Evolutionary conservation across 2,329 filamentous ascomycete species (phyloP).

Genomic region (Venturia effusa): DNA sequence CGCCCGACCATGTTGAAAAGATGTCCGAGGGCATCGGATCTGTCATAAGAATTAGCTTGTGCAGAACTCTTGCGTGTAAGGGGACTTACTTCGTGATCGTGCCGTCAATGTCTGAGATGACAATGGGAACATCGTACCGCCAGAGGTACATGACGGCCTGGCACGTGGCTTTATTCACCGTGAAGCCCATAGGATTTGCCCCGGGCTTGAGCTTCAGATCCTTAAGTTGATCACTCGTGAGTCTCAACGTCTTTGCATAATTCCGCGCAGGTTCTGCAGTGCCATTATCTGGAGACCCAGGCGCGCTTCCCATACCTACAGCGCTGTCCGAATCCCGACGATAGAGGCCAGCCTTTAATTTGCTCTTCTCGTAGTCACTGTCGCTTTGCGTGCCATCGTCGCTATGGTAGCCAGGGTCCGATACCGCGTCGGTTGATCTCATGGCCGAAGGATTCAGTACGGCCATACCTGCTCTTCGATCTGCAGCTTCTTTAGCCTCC

Average conservation of each 20-base stretch:
- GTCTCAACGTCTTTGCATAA: slow-evolving; percentile 89
- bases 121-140: slow-evolving; percentile 82
- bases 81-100: slow-evolving; percentile 75
- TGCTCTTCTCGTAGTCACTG: slow-evolving; percentile 52
- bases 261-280: slow-evolving; percentile 53
- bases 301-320: slow-evolving; percentile 51
- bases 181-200: slow-evolving; percentile 92
- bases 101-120: slow-evolving; percentile 97
- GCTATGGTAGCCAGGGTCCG: slow-evolving; percentile 91
- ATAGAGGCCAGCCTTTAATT: slow-evolving; percentile 50
- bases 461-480: slow-evolving; percentile 42
- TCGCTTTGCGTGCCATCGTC: slow-evolving; percentile 73
- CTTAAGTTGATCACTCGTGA: slow-evolving; percentile 94
- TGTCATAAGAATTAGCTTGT: slow-evolving; percentile 19
- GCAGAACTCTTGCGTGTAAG: background rate
- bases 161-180: slow-evolving; percentile 88
- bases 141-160: slow-evolving; percentile 88
- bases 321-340: slow-evolving; percentile 61
- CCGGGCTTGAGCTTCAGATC: slow-evolving; percentile 70
- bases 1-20: slow-evolving; percentile 93
- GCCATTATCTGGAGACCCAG: slow-evolving; percentile 36
- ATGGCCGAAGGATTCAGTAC: slow-evolving; percentile 42
- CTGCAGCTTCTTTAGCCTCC: slow-evolving; percentile 83
- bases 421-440: slow-evolving; percentile 65
- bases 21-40: slow-evolving; percentile 82